A percentile compares a stretch with the other conserved stretches of the same genome.
These are phyloP conservation scores for Paramecium octaurelia DNA, from an alignment of 73 alveolate species.

Conservation along the genomic window DNA sequence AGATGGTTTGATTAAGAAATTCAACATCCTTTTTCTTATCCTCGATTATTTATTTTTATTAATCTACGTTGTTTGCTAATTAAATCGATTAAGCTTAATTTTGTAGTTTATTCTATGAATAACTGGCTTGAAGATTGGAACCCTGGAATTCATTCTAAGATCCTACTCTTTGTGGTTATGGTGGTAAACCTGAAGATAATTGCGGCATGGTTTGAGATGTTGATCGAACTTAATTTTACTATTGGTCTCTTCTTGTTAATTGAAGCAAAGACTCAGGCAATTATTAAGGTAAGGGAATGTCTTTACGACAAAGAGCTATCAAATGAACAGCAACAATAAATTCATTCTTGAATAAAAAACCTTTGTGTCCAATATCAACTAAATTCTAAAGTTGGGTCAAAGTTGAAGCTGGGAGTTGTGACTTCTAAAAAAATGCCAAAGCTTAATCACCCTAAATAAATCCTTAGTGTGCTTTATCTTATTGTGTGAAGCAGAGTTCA, in stretches of 20 bases:
- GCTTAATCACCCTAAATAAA: background rate
- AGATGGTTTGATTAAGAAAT: background rate
- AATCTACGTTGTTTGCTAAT: background rate
- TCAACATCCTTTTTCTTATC: background rate
- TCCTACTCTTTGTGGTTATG: background rate
- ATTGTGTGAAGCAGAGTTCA: background rate
- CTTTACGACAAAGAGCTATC: background rate
- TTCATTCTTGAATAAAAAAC: background rate
- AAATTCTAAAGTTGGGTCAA: background rate
- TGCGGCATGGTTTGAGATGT: background rate
- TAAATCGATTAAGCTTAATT: background rate
- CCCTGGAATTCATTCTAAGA: background rate
- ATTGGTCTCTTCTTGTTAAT: background rate
- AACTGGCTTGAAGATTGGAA: background rate
- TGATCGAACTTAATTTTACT: background rate
- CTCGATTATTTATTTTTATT: background rate
- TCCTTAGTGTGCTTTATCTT: background rate
- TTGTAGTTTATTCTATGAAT: background rate
- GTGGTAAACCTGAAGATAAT: background rate
- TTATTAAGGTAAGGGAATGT: background rate
- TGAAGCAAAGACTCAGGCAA: background rate
- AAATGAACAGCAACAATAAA: conserved; percentile 38
- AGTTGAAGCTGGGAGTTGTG: background rate
- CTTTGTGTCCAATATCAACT: background rate
- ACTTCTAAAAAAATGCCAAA: background rate